These are phyloP conservation scores for Solanum chmielewskii DNA, from an alignment of 257 asterid genomes.

Conservation along the genomic window DNA sequence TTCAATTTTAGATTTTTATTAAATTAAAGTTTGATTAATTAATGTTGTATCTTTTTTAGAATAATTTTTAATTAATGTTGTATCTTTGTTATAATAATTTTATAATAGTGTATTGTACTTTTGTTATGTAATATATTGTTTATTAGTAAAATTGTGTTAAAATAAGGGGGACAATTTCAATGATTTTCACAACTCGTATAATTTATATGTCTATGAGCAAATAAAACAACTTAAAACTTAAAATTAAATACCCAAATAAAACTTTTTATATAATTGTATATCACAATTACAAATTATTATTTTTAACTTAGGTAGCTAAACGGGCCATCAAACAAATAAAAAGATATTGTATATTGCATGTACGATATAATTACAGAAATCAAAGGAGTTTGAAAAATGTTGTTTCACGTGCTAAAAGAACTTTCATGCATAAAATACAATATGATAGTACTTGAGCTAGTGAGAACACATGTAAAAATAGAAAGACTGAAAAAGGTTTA, in stretches of 20 bases:
- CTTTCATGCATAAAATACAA: neutral
- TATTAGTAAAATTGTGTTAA: neutral
- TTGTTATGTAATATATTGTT: neutral
- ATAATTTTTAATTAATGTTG: no score
- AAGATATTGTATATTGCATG: no score
- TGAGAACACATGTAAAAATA: neutral
- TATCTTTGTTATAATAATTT: no score
- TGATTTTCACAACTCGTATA: neutral
- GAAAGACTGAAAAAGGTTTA: neutral
- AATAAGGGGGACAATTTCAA: no score
- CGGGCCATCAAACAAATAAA: neutral
- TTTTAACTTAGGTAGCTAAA: no score
- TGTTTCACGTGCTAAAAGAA: neutral
- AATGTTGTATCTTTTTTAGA: no score
- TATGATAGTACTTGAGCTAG: neutral
- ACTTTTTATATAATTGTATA: no score
- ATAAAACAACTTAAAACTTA: neutral
- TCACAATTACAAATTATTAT: no score
- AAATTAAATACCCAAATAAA: no score
- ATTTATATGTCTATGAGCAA: neutral
- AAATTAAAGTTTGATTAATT: no score
- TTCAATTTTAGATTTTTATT: no score
- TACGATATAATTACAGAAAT: neutral
- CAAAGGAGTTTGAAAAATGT: neutral
- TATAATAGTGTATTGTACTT: no score